Base-by-base conservation (phyloP, 345 rosid genomes). In the Rubroshorea leprosula region DNA sequence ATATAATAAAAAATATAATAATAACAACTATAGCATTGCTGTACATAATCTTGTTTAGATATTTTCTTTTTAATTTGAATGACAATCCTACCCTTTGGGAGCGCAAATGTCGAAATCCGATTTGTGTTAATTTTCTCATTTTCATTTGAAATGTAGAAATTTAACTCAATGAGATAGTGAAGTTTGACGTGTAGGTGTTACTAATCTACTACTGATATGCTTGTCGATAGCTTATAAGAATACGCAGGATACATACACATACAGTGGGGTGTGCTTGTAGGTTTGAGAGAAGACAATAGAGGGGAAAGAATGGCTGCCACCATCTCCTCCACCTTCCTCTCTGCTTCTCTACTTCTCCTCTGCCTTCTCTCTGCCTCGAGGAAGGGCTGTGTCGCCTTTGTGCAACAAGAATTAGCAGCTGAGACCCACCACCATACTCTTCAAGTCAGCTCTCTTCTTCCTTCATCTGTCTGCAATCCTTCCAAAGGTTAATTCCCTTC, bases 391-490 rank as follows among this genome's bases (percentile, higher is more conserved):
- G 78, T 72, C 49, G 79, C 70, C 54, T 55, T 55, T 61, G 74
- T 74, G 51, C 67, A 41, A 64, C 56, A 25, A 49, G 56, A 62
- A 59, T 56, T 16, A 20, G 47, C 47, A 43, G 62, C 67, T 0
- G 60, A 66, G 6, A 53, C 12, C 14, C 69, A 63, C 20, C 48
- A 35, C 48, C 74, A 72, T 53, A 74, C 73, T 17, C 23, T 82
- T 38, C 57, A 69, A 52, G 66, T 83, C 60, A 63, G 57, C 70
- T 83, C 89, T 57, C 82, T 86, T 21, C 58, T 86, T 1, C 83
- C 94, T 7, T 57, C 85, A 23, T 52, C 75, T 23, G 31, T 73
- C 20, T 89, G 97, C 83, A 69, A 48, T 62, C 63, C 71, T 67
- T 62, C 81, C 25, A 50, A 62, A 80, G 88, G 89, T 84, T 23